Conservation (phyloP, 2,329 filamentous ascomycete genomes). For the Cytospora piceicola region DNA sequence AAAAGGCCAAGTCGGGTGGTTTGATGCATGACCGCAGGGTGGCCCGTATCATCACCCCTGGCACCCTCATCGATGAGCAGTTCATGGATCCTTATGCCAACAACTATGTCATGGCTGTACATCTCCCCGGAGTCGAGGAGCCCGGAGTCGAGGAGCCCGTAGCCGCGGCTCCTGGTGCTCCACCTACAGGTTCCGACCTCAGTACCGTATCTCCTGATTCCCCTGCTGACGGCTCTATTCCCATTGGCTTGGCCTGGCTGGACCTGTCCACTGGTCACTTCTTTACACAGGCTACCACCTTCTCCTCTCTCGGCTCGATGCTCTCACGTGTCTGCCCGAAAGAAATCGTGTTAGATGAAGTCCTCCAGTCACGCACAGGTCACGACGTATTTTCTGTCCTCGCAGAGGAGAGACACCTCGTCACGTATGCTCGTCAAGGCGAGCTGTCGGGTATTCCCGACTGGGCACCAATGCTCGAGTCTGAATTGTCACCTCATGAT, state of each 20-base stretch:
- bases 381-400: conserved; percentile 69
- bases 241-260: conserved; percentile 85
- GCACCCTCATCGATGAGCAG: conserved; percentile 94
- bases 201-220: conserved; percentile 24
- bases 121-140: conserved; percentile 48
- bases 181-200: conserved; percentile 8
- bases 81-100: conserved; percentile 95
- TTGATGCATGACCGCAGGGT: conserved; percentile 84
- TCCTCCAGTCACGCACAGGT: conserved; percentile 59
- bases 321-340: conserved; percentile 81
- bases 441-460: conserved; percentile 56
- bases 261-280: conserved; percentile 96
- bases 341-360: conserved; percentile 79
- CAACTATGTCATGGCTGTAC: conserved; percentile 86
- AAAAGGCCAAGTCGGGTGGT: conserved; percentile 74
- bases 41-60: conserved; percentile 86
- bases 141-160: neutral
- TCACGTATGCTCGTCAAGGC: conserved; percentile 68
- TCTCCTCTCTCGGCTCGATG: conserved; percentile 75
- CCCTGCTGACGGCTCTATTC: conserved; percentile 38
- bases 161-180: conserved; percentile 4
- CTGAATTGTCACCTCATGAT: conserved; percentile 61
- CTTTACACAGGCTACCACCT: conserved; percentile 76
- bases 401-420: conserved; percentile 73
- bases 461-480: conserved; percentile 80